Evolutionary conservation across 495 filamentous ascomycete species (phyloP).

Genomic region (Cercophora newfieldiana): DNA sequence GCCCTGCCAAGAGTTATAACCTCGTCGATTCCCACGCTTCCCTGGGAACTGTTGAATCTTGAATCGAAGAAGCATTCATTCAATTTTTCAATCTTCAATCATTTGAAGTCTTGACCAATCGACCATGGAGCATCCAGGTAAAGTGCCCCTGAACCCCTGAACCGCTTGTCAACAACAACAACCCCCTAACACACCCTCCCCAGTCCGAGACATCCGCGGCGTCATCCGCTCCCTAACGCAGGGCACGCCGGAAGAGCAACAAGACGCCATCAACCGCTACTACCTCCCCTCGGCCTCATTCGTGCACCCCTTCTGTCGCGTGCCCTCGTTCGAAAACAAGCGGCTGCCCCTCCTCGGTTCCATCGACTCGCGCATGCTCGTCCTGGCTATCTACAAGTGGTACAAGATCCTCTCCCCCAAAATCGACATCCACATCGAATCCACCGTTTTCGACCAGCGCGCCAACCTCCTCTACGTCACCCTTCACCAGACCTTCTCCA

Average conservation of each 20-base stretch:
- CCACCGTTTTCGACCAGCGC: slow-evolving; percentile 66
- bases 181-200: slow-evolving; percentile 37
- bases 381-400: slow-evolving; percentile 76
- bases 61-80: background rate
- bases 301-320: slow-evolving; percentile 77
- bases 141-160: background rate
- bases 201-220: slow-evolving; percentile 50
- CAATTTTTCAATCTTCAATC: background rate
- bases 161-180: background rate
- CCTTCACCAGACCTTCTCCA: slow-evolving; percentile 69
- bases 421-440: slow-evolving; percentile 69
- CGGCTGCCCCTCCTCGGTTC: slow-evolving; percentile 46
- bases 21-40: background rate
- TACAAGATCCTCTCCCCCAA: slow-evolving; percentile 75
- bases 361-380: slow-evolving; percentile 57
- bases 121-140: slow-evolving; percentile 29
- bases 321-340: slow-evolving; percentile 55
- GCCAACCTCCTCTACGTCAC: slow-evolving; percentile 67
- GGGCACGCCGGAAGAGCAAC: slow-evolving; percentile 62
- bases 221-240: slow-evolving; percentile 69
- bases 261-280: slow-evolving; percentile 61
- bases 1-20: background rate
- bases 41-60: background rate
- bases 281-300: slow-evolving; percentile 71
- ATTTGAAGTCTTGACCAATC: background rate